A percentile compares a stretch with the other conserved stretches of the same genome.
Evolutionary conservation across 1,284 basidiomycete genomes (phyloP).

Genomic region (Moesziomyces antarcticus): DNA sequence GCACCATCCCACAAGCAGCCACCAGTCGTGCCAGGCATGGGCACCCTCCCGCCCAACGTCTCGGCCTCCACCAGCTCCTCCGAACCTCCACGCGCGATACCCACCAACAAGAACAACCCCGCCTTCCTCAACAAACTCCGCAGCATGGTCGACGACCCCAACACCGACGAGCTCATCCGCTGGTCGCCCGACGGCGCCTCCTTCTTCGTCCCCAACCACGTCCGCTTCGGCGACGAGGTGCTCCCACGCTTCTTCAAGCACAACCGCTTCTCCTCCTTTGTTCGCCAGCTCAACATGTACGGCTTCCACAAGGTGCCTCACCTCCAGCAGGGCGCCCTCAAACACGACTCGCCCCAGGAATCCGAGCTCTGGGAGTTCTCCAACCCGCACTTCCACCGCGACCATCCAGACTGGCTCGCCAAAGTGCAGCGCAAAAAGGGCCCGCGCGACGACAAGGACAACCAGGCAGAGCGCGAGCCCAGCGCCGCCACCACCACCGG

Average conservation of each 20-base stretch:
- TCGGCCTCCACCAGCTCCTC: slow-evolving; percentile 10
- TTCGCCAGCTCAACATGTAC: slow-evolving; percentile 86
- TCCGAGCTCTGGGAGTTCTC: slow-evolving; percentile 94
- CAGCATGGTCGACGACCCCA: slow-evolving; percentile 90
- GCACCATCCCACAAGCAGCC: slow-evolving; percentile 12
- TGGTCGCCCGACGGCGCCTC: slow-evolving; percentile 91
- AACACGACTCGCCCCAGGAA: slow-evolving; percentile 70
- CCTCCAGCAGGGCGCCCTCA: slow-evolving; percentile 90
- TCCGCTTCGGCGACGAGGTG: slow-evolving; percentile 85
- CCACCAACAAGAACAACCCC: slow-evolving; percentile 72
- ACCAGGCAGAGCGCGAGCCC: slow-evolving; percentile 21
- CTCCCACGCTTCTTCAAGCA: slow-evolving; percentile 69
- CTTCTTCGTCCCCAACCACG: slow-evolving; percentile 92
- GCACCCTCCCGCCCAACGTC: slow-evolving; percentile 35
- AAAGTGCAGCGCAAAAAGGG: slow-evolving; percentile 79
- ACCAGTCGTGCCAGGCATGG: slow-evolving; percentile 41
- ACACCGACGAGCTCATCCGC: slow-evolving; percentile 83
- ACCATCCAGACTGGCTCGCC: slow-evolving; percentile 88
- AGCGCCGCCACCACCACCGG: slow-evolving; percentile 18
- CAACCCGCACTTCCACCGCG: slow-evolving; percentile 87
- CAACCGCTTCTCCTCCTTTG: slow-evolving; percentile 84
- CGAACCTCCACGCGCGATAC: slow-evolving; percentile 37
- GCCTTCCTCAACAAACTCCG: slow-evolving; percentile 89
- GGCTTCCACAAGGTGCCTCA: slow-evolving; percentile 74
- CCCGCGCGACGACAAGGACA: slow-evolving; percentile 67